Evolutionary conservation across 805 yeast genomes (phyloP).

Genomic region (Candida gorgasii): DNA sequence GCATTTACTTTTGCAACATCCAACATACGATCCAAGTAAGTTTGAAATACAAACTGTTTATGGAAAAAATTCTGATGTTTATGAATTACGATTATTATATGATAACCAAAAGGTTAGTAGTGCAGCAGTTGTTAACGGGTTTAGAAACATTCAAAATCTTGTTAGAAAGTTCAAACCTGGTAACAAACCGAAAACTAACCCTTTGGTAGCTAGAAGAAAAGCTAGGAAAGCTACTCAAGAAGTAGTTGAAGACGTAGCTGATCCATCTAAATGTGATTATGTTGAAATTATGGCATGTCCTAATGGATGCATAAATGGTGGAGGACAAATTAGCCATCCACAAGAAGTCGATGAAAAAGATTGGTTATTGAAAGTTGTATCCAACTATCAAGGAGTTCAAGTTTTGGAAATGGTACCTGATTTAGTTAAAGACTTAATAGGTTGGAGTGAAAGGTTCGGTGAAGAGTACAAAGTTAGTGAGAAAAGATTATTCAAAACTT

Average conservation of each 20-base stretch:
- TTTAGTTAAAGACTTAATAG: slow-evolving; percentile 18
- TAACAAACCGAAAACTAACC: slow-evolving; percentile 24
- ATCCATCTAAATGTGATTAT: slow-evolving; percentile 70
- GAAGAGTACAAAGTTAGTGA: slow-evolving; percentile 27
- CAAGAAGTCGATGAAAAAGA: slow-evolving; percentile 36
- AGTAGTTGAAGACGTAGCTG: slow-evolving; percentile 38
- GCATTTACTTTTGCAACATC: slow-evolving; percentile 21
- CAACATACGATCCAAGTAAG: slow-evolving; percentile 18
- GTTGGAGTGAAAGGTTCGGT: slow-evolving; percentile 39
- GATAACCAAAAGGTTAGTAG: slow-evolving; percentile 43
- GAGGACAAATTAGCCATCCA: slow-evolving; percentile 76
- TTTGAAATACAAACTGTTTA: slow-evolving; percentile 40
- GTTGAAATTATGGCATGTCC: slow-evolving; percentile 99
- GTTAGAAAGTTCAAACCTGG: slow-evolving; percentile 72
- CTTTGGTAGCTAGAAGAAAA: slow-evolving; percentile 46
- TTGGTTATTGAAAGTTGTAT: slow-evolving; percentile 43
- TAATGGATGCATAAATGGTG: slow-evolving; percentile 96
- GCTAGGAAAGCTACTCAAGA: slow-evolving; percentile 26
- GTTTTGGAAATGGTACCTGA: slow-evolving; percentile 11
- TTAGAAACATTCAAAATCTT: slow-evolving; percentile 89
- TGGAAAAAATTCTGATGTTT: slow-evolving; percentile 77
- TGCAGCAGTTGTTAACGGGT: slow-evolving; percentile 78
- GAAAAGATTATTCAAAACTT: slow-evolving; percentile 44
- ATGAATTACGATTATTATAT: slow-evolving; percentile 62
- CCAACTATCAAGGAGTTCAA: slow-evolving; percentile 36